Base-by-base conservation (phyloP, 2,329 filamentous ascomycete genomes). In the Colletotrichum sp. region DNA sequence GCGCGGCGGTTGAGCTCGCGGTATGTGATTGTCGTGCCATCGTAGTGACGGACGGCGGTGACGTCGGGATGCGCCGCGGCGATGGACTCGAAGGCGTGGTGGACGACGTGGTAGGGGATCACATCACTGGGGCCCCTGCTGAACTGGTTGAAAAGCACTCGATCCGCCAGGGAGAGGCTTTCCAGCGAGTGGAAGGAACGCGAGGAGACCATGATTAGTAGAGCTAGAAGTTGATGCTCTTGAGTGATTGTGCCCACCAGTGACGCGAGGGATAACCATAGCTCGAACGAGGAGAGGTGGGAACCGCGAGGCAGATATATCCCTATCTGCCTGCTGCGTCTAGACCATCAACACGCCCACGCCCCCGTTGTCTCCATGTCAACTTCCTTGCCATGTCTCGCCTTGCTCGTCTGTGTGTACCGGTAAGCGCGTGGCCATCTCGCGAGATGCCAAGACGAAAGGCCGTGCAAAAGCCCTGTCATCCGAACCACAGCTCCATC, bases 11-110 rank as follows among this genome's bases (percentile, higher is more conserved):
- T 86, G 64, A 90, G 86, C 69, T 88, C 84, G 6, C 79, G 78
- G 78, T 90, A 90, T 7, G 88, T 88, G 69, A 89, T 80, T 76
- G 78, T 85, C 81, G 72, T 73, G 59, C 75, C 78, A 69, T 83
- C 82, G 39, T 81, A 78, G 66, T 84, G 81, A 12, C 85, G 83
- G 24, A 87, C 82, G 16, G 88, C 88, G 34, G 82, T 80, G 65
- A 78, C 80, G 28, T 85, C 79, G 21, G 88, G 87, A 34, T 82
- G 81, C 15, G 77, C 76, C 60, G 82, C 80, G 12, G 84, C 87
- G 18, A 78, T 67, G 52, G 76, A 70, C 30, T 77, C 75, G 26
- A 78, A 78, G 65, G 77, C 77, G 44, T 78, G 77, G 32, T 78
- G 77, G 28, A 78, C 75, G 64, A 78, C 77, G 6, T 74, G 65